Base-by-base conservation (phyloP, 768 basidiomycete species). In the Boletales sp. region DNA sequence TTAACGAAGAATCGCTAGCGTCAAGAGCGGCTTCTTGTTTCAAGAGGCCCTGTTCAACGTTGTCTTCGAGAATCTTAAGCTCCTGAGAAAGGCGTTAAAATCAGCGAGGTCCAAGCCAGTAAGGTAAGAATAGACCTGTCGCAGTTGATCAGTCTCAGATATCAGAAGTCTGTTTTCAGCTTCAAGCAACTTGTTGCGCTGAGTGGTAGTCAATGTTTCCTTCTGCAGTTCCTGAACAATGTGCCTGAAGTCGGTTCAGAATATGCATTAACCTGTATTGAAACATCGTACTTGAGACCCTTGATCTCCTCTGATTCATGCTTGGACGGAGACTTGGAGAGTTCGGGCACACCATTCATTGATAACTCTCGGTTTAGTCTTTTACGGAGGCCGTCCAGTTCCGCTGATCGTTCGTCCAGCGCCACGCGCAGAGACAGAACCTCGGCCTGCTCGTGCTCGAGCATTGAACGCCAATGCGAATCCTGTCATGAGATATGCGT, bases 151-250 rank as follows among this genome's bases (percentile, higher is more conserved):
- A 14, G 68, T 62, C 43, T 69, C 66, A 11, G 83, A 75, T 24
- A 78, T 60, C 34, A 94, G 72, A 12, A 84, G 68, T 55, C 77
- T 78, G 61, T 93, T 92, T 69, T 92, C 90, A 11, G 84, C 80
- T 64, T 85, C 83, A 38, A 94, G 64, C n/a, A 84, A 63, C 59
- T 86, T 83, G 63, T 82, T 82, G 52, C 79, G 79, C 52, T 90
- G 86, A 8, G 77, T 68, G 2, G 78, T 64, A 21, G 75, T 70
- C 3, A 81, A 62, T 58, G 82, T 89, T 68, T 97, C 94, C 58
- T 87, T 86, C 61, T 90, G 88, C 36, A 97, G 74, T 58, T 93
- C 88, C 62, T 90, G 86, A 18, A 97, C 82, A 59, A 97, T 90
- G 60, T 91, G 86, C 68, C 89, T 90, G 52, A 1, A 15, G 45